A percentile compares a stretch with the other conserved stretches of the same genome.
Evolutionary conservation across 768 basidiomycete species (phyloP).

Genomic region (Chalciporus pseudorubinellus): DNA sequence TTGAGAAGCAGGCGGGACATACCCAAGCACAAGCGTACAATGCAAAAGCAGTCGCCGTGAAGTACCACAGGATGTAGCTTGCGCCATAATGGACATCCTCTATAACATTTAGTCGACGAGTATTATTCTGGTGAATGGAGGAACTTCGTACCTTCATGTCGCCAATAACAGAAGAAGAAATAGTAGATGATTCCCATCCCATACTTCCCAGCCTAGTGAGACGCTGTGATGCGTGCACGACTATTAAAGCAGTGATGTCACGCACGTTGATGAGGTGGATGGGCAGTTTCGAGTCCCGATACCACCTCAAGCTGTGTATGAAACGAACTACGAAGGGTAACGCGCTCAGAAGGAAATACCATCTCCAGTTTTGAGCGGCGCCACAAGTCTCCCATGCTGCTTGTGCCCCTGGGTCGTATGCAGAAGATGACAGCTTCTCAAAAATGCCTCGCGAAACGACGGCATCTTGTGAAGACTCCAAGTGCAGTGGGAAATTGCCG

Average conservation of each 20-base stretch:
- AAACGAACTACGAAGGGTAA: conserved; percentile 77
- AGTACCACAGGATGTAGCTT: conserved; percentile 65
- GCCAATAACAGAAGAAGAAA: conserved; percentile 76
- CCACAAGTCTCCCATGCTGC: conserved; percentile 44
- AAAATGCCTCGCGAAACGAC: neutral
- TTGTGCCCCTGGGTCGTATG: conserved; percentile 37
- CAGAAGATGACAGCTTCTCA: conserved; percentile 2
- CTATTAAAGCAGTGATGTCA: conserved; percentile 2
- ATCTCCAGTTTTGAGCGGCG: conserved; percentile 52
- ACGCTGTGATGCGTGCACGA: conserved; percentile 1
- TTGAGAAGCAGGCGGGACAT: conserved; percentile 25
- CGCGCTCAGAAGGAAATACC: conserved; percentile 54
- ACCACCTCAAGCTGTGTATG: conserved; percentile 86
- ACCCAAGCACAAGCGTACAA: conserved; percentile 82
- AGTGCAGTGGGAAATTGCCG: neutral
- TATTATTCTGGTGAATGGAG: neutral
- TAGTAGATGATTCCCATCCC: conserved; percentile 60
- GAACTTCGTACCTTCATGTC: conserved; percentile 50
- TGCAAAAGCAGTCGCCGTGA: conserved; percentile 62
- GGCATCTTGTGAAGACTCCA: neutral
- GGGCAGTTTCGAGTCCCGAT: conserved; percentile 64
- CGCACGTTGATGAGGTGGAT: conserved; percentile 88
- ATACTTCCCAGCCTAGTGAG: conserved; percentile 80
- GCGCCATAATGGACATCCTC: conserved; percentile 40
- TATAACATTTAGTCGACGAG: neutral